Base-by-base conservation (phyloP, 2,329 filamentous ascomycete species). In the Rosellinia necatrix region DNA sequence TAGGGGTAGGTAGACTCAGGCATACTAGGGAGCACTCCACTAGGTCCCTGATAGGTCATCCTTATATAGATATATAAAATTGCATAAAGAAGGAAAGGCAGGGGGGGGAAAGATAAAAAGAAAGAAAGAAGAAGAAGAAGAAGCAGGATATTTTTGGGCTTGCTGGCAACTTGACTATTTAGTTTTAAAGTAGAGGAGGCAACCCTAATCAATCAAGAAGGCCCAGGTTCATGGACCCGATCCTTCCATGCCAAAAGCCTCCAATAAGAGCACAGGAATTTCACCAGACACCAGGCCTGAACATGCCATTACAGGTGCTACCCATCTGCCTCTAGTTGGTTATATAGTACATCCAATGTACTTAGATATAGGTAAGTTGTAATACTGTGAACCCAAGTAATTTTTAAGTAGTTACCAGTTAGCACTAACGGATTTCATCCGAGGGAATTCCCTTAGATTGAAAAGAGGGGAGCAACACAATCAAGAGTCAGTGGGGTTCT, bases 401-500 rank as follows among this genome's bases (percentile, higher is more conserved):
- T n/a, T 17, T 17, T 17, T n/a, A 6, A 5, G 19, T 37, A n/a
- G n/a, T 21, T 19, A 25, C 29, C 30, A 27, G 30, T 43, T 21
- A 19, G 40, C 38, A 40, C 38, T 10, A n/a, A 30, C 15, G 44
- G 47, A 55, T 46, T 51, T 51, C 53, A 56, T 29, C 53, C 53
- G 41, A 56, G 10, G 22, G 53, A 51, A 51, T 50, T 51, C 47
- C 34, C 41, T 46, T 51, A 50, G 25, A 56, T 56, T 50, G 41
- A 29, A 56, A 38, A 30, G 46, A 55, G 52, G 52, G 44, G 52
- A 38, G 15, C n/a, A 24, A 22, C 8, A 38, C 29, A 43, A 49
- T 30, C 17, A 27, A 48, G 10, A 27, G 29, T 25, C 13, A 21
- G 41, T 38, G 49, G 32, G 29, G 25, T 19, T 38, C 32, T 34